Evolutionary conservation across 179 eudicot species (phyloP), one percentile per base, ranked within the genome.

Genomic region (Camellia oleifera): DNA sequence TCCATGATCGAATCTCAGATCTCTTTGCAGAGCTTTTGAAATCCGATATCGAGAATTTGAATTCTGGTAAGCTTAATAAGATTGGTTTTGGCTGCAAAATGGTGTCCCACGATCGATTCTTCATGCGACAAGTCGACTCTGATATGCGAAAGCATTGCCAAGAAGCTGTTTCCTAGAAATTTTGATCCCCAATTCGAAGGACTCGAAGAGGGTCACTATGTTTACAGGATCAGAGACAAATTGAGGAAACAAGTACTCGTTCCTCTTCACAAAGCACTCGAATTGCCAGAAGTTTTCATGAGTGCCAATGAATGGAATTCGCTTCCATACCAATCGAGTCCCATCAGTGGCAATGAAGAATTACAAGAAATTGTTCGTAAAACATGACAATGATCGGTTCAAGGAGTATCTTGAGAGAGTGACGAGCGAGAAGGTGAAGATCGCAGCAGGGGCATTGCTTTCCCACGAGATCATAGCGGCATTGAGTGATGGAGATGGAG

Each of bases 1-100:
- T 90, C 0, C 86, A 86, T 17, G 87, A 90, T 0, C 75, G 77
- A 13, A 75, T 90, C 0, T 86, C 89, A 4, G 90, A 88, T 73
- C 74, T 86, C 12, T 90, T 90, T 32, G 76, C 90, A 0, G 48
- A 71, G 20, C 44, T 23, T 45, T 42, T 75, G 48, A 76, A 56
- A 23, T 53, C 57, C 3, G 75, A 76, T 20, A 66, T 74, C 3
- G 44, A 42, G 66, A 42, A 56, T 40, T 7, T 79, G 69, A 71
- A 70, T 5, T 57, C 69, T 2, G 81, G 76, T 0, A 53, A 70
- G 13, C 17, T 18, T 1, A 20, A 79, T 17, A 70, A 70, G 53
- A 58, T 79, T 7, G 58, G 57, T 45, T 60, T 60, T 79, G 8
- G 60, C 74, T 9, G 76, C 73, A 4, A 77, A 77, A 42, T 77